Evolutionary conservation across 805 yeast genomes (phyloP), one percentile per base, ranked within the genome.

Genomic region (Cyberlindnera petersonii): DNA sequence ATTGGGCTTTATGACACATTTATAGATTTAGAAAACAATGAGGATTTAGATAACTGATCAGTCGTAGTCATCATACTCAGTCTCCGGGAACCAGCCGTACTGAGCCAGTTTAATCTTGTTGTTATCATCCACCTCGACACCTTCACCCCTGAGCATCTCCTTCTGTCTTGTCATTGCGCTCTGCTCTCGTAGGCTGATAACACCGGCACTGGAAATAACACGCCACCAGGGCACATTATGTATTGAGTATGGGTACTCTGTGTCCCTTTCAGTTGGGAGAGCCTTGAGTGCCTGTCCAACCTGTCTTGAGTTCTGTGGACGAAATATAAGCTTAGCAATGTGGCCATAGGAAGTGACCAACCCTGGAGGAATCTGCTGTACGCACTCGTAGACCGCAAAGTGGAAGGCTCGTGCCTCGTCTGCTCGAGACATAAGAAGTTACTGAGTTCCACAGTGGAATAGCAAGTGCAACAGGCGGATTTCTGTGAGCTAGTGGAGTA

Each of bases 311-410:
- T 82, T 79, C 35, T 65, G 71, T 0, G 95, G 93, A 35, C 71
- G 65, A 22, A 70, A 72, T 0, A 82, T 65, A 9, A 82, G 59
- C 43, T 71, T 70, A 0, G 93, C 93, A 8, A 85, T 75, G 54
- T 82, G 89, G 2, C 86, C 88, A 49, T 85, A 85, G n/a, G 80
- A 69, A 0, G 87, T 76, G 6, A 79, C 88, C 30, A 61, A 59
- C 1, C 88, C 91, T 6, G 48, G 44, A 0, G 94, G 94, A 5
- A 84, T 69, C 42, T 63, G 59, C 24, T 60, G 61, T 2, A 74
- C 77, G 4, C 72, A 61, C 5, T 68, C 62, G 51, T 77, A 85
- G 0, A 82, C 87, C 0, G 79, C 79, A 31, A 68, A 61, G 51
- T 79, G 77, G 55, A 83, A 83, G 7, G 74, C 72, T 37, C 68